These are phyloP conservation scores for Dryadomyces quercus-mongolicae DNA, from an alignment of 2,329 filamentous ascomycete genomes.

Conservation along the genomic window DNA sequence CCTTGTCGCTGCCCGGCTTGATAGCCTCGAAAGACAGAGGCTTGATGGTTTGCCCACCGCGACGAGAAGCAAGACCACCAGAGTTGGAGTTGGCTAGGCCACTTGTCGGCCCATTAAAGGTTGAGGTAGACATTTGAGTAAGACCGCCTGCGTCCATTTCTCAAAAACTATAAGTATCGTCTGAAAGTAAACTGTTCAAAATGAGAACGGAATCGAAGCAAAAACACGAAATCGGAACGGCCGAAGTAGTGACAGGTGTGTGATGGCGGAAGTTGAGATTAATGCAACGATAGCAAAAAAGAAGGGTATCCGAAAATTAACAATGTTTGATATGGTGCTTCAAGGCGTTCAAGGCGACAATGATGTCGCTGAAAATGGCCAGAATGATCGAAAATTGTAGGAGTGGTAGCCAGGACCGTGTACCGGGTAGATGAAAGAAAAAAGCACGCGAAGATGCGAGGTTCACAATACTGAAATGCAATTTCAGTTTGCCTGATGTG, in stretches of 20 bases:
- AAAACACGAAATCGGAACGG: neutral
- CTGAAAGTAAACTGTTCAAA: neutral
- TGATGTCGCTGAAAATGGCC: neutral
- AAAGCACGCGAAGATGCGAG: neutral
- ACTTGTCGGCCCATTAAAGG: conserved; percentile 52
- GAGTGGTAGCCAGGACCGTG: neutral
- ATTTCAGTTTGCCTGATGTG: neutral
- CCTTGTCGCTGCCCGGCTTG: conserved; percentile 56
- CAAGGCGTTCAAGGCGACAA: neutral
- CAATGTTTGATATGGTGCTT: neutral
- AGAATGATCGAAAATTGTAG: neutral
- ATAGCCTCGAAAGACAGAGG: conserved; percentile 67
- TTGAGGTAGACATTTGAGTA: conserved; percentile 95
- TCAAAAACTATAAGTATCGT: conserved; percentile 19
- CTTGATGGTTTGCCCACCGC: conserved; percentile 81
- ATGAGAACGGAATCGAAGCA: neutral
- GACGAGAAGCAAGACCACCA: conserved; percentile 72
- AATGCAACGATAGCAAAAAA: neutral
- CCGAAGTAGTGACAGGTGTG: neutral
- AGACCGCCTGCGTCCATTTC: conserved; percentile 94
- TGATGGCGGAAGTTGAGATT: neutral
- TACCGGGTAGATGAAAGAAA: neutral
- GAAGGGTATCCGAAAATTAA: conserved; percentile 2
- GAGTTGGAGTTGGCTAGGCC: conserved; percentile 65
- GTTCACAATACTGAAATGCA: neutral